Evolutionary conservation across 768 basidiomycete genomes (phyloP), one percentile per base, ranked within the genome.

Genomic region (Mycena albidolilacea): DNA sequence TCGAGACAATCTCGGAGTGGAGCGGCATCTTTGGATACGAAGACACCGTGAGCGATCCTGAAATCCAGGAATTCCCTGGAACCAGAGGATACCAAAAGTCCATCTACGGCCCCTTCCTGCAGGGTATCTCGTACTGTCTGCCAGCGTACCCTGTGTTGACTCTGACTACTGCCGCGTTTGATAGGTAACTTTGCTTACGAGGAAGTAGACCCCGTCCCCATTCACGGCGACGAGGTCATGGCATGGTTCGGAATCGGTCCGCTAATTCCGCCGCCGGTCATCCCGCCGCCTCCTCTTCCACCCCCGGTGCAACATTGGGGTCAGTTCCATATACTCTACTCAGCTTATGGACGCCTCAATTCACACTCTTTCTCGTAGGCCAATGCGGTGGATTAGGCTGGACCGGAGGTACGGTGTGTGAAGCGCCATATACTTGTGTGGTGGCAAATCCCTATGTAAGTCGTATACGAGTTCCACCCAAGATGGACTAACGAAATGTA

Each of bases 181-280:
- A 15, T 46, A 50, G 48, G 48, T n/a, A 87, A 87, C 74, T 82
- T 83, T 67, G 88, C 23, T 23, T 23, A 86, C 9, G 78, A 83
- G n/a, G 85, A 88, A 30, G 86, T 85, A 55, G 89, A 90, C 79
- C 87, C 87, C 64, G 85, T 89, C 19, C 88, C 87, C 10, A 82
- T 84, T 15, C 87, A 87, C 69, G 87, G 82, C 67, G 82, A 81
- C 60, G 84, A 87, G 62, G 86, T 85, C 52, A 80, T 89, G 60
- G 77, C 78, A 38, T 90, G 85, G 84, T 87, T 89, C 72, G 87
- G 87, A 44, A 23, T 23, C 23, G 23, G 23, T 81, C 88, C 69
- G 84, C 81, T 6, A 19, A 23, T 23, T 23, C 48, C n/a, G 48
- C 19, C 19, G 17, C 19, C 7, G 19, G 23, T 23, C 23, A 23